These are phyloP conservation scores for Syncephalis plumigaleata DNA, from an alignment of 371 early-diverging fungal species.

Conservation along the genomic window DNA sequence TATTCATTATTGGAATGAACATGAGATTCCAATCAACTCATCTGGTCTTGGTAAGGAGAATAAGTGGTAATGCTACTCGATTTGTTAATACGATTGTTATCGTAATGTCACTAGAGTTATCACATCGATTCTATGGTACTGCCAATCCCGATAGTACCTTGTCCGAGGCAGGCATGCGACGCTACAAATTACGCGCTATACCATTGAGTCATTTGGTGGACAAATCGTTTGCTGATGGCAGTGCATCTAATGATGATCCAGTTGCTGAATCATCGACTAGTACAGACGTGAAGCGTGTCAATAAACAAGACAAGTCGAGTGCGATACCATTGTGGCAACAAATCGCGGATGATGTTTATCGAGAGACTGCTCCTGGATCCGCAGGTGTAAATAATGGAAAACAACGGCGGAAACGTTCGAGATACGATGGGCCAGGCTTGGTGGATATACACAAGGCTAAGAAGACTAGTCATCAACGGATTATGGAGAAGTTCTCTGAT, in stretches of 20 bases:
- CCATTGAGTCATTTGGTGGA: neutral
- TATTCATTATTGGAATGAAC: neutral
- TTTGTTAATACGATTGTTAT: too few relatives aligned
- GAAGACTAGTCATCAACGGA: neutral
- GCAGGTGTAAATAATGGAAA: neutral
- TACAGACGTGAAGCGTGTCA: neutral
- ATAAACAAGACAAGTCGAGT: neutral
- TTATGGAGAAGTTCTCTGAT: neutral
- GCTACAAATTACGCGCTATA: neutral
- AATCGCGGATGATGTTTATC: neutral
- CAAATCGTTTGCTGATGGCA: neutral
- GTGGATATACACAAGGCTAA: neutral
- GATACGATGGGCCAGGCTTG: neutral
- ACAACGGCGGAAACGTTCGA: neutral
- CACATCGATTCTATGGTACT: slow-evolving; percentile 1
- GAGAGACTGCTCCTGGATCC: neutral
- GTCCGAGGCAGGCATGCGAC: neutral
- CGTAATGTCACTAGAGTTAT: neutral
- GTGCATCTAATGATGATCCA: neutral
- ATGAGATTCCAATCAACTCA: neutral
- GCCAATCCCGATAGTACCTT: neutral
- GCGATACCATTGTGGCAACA: neutral
- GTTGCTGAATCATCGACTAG: neutral
- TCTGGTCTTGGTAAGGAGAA: neutral
- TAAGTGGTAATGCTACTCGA: too few relatives aligned